phyloP scores from a whole-genome alignment of 768 basidiomycete species.

The Suillus subalutaceus region DNA sequence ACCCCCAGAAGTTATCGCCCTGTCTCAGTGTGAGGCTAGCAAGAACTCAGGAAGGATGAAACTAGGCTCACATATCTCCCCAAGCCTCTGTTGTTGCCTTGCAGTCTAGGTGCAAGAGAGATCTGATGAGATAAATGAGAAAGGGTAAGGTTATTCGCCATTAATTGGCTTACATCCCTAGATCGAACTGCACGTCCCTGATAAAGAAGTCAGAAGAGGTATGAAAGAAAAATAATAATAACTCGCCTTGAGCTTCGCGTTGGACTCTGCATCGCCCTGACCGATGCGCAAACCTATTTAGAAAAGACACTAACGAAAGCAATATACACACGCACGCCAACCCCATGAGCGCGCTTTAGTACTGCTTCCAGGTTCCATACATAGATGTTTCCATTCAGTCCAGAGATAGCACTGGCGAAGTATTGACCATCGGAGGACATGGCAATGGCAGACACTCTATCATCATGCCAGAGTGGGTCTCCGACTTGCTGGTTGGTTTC shows the following conservation, averaged over 20 bases:
- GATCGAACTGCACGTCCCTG: neutral
- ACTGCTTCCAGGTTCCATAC: slow-evolving; percentile 72
- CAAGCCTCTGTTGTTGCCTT: neutral
- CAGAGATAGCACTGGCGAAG: slow-evolving; percentile 66
- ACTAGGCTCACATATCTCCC: neutral
- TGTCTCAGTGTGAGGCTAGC: neutral
- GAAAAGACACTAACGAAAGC: neutral
- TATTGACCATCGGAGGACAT: slow-evolving; percentile 79
- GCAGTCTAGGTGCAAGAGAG: neutral
- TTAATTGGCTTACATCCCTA: neutral
- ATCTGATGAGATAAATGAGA: neutral
- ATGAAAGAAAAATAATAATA: neutral
- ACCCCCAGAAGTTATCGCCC: neutral
- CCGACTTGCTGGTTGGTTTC: neutral
- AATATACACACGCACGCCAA: neutral
- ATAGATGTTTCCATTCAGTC: slow-evolving; percentile 72
- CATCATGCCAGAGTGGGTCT: slow-evolving; percentile 69
- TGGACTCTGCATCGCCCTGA: neutral
- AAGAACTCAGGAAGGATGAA: neutral
- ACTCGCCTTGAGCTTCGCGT: neutral
- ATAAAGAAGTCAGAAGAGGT: neutral
- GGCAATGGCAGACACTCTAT: slow-evolving; percentile 77
- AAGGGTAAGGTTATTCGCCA: neutral
- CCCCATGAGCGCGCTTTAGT: neutral
- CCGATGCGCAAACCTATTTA: neutral